Conservation (phyloP, 1,284 basidiomycete genomes). For the Ceratobasidium sp. region DNA sequence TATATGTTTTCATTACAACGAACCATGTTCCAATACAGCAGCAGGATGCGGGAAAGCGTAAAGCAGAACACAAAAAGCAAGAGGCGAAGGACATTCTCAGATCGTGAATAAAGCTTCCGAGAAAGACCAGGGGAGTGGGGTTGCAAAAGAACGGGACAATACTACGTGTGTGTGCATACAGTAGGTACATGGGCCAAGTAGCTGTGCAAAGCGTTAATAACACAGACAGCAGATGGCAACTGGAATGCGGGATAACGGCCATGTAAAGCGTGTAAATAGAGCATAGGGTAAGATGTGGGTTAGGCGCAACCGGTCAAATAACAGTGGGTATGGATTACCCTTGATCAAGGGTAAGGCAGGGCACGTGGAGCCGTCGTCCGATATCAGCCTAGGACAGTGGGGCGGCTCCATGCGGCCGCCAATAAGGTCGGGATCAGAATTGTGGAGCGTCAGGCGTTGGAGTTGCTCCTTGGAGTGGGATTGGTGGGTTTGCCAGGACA, state of each 20-base stretch:
- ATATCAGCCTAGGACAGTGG: neutral
- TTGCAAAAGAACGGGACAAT: conserved; percentile 6
- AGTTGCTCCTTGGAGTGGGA: conserved; percentile 1
- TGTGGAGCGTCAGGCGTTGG: conserved; percentile 38
- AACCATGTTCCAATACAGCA: conserved; percentile 39
- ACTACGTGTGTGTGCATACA: conserved; percentile 18
- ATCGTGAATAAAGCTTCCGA: conserved; percentile 43
- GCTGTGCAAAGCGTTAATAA: conserved; percentile 35
- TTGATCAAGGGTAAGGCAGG: conserved; percentile 7
- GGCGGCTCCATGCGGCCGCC: conserved; percentile 10
- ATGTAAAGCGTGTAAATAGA: conserved; percentile 19
- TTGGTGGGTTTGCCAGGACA: conserved; percentile 29
- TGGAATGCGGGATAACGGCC: conserved; percentile 12
- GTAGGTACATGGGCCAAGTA: conserved; percentile 13
- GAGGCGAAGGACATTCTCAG: conserved; percentile 15
- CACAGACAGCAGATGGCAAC: conserved; percentile 16
- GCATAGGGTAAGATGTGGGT: conserved; percentile 40
- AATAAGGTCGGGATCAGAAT: conserved; percentile 25
- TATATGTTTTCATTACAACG: conserved; percentile 43
- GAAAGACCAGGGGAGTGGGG: conserved; percentile 18
- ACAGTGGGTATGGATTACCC: conserved; percentile 33
- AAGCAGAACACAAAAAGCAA: neutral
- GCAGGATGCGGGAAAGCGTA: conserved; percentile 1
- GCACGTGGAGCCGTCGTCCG: conserved; percentile 22
- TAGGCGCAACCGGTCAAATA: conserved; percentile 9